Evolutionary conservation across 1,284 basidiomycete species (phyloP).

Genomic region (Papiliotrema fonsecae): DNA sequence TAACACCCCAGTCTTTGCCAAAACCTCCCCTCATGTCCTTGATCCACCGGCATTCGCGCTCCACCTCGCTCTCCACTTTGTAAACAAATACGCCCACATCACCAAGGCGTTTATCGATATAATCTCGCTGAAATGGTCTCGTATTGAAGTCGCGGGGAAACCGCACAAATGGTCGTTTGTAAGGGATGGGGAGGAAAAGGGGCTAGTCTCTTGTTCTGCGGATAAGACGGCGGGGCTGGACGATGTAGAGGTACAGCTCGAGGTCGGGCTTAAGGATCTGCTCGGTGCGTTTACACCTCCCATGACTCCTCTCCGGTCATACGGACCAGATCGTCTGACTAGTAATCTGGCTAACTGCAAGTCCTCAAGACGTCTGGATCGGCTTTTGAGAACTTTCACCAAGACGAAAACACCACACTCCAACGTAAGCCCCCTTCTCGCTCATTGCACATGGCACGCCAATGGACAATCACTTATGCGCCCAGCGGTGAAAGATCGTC

Average conservation of each 20-base stretch:
- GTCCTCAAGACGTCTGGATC: constrained; percentile 89
- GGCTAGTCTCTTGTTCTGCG: constrained; percentile 63
- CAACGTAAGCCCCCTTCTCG: constrained; percentile 41
- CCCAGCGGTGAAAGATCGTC: constrained; percentile 69
- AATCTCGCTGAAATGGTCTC: constrained; percentile 78
- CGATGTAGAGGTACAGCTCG: constrained; percentile 56
- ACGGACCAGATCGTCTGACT: neutral
- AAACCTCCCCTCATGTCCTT: constrained; percentile 77
- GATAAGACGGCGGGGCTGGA: constrained; percentile 59
- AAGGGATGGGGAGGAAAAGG: constrained; percentile 86
- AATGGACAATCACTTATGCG: neutral
- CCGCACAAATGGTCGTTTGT: constrained; percentile 76
- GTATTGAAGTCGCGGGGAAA: constrained; percentile 58
- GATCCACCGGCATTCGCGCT: constrained; percentile 80
- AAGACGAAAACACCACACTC: constrained; percentile 86
- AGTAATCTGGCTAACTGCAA: constrained; percentile 39
- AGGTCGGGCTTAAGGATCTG: constrained; percentile 68
- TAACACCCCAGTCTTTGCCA: constrained; percentile 64
- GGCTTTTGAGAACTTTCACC: constrained; percentile 74
- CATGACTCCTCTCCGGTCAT: too few species aligned
- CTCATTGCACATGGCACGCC: constrained; percentile 1
- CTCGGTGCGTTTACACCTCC: constrained; percentile 64
- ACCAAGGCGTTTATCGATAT: constrained; percentile 69
- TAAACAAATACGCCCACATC: constrained; percentile 77
- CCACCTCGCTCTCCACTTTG: constrained; percentile 77